Conservation (phyloP, 2,329 filamentous ascomycete genomes). For the Xylaria sp. region DNA sequence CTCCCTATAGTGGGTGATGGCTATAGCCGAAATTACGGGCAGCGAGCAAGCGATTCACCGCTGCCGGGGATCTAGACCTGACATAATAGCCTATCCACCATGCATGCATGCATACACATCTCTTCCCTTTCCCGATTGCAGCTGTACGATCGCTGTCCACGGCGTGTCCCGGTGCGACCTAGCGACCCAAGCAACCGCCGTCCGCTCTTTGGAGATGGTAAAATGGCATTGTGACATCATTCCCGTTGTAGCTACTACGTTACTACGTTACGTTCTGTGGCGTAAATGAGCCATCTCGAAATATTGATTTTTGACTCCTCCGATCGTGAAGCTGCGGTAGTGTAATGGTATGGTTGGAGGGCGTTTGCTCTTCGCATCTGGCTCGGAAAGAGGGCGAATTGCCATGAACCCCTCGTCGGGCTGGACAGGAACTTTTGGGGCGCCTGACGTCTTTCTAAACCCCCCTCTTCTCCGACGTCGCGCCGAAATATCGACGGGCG, state of each 20-base stretch:
- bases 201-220: constrained; percentile 15
- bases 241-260: constrained; percentile 22
- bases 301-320: not conserved
- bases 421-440: not conserved
- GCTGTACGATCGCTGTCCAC: constrained; percentile 8
- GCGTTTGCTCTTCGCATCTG: not conserved
- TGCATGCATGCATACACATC: not conserved
- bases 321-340: not conserved
- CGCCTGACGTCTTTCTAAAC: not conserved
- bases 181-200: not conserved
- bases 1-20: not conserved
- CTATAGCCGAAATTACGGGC: constrained; percentile 9
- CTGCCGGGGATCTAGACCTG: constrained; percentile 19
- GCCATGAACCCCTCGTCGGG: not conserved
- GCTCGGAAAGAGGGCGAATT: not conserved
- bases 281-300: not conserved
- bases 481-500: constrained; percentile 2
- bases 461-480: constrained; percentile 7
- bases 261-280: constrained; percentile 30
- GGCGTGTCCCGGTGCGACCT: constrained; percentile 5
- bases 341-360: not conserved
- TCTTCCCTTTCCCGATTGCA: not conserved
- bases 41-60: constrained; percentile 15
- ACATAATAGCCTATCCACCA: constrained; percentile 29
- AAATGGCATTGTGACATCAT: not conserved